Evolutionary conservation across 2,329 filamentous ascomycete species (phyloP).

Genomic region (Diaporthe batatas): DNA sequence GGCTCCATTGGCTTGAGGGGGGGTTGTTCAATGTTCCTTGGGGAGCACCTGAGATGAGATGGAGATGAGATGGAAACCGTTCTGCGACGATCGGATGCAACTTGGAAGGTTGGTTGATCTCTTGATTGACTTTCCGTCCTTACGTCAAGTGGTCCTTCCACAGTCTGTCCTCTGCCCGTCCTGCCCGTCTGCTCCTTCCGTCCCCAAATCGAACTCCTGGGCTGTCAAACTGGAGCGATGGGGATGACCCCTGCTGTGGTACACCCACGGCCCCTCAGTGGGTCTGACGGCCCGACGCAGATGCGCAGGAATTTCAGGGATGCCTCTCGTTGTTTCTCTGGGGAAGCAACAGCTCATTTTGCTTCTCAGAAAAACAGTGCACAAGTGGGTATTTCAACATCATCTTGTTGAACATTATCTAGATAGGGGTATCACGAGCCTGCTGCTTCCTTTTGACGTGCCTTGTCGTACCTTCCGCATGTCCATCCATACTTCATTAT

Average conservation of each 20-base stretch:
- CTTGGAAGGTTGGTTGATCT: slow-evolving; percentile 28
- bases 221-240: background rate
- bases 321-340: background rate
- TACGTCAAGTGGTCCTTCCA: no score
- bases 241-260: slow-evolving; percentile 17
- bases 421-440: no score
- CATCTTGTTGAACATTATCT: no score
- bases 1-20: slow-evolving; percentile 7
- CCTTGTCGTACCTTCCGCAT: no score
- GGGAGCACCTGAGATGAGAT: no score
- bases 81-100: no score
- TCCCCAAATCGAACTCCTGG: background rate
- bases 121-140: slow-evolving; percentile 35
- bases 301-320: background rate
- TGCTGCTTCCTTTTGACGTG: no score
- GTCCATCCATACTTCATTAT: no score
- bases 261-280: slow-evolving; percentile 21
- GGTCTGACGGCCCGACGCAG: slow-evolving; percentile 29
- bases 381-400: background rate
- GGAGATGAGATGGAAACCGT: background rate
- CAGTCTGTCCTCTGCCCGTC: no score
- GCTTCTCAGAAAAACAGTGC: no score
- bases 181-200: background rate
- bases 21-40: background rate
- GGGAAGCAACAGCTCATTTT: background rate